A percentile compares a stretch with the other conserved stretches of the same genome.
Evolutionary conservation across 768 basidiomycete genomes (phyloP).

Genomic region (Amanita thiersii): DNA sequence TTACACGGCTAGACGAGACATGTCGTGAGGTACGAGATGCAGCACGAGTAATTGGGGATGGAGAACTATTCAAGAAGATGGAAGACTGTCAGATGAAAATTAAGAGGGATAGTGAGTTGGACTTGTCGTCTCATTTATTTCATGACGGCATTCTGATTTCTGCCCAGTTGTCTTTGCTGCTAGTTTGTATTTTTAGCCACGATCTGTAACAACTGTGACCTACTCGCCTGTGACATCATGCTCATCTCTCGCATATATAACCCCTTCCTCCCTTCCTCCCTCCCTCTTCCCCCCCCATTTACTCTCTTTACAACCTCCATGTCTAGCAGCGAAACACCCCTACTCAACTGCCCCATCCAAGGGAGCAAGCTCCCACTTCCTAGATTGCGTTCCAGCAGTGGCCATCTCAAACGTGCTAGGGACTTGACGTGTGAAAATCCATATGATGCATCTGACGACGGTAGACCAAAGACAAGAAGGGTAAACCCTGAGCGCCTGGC

Average conservation of each 20-base stretch:
- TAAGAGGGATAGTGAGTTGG: constrained; percentile 90
- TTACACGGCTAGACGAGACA: constrained; percentile 93
- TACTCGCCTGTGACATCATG: too few relatives aligned
- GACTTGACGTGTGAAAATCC: constrained; percentile 12
- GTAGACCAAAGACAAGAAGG: constrained; percentile 36
- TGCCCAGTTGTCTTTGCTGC: constrained; percentile 75
- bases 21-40: constrained; percentile 96
- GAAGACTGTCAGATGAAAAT: constrained; percentile 91
- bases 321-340: constrained; percentile 9
- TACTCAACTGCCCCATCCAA: neutral
- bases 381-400: constrained; percentile 4
- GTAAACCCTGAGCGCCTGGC: constrained; percentile 68
- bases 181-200: constrained; percentile 72
- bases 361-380: neutral
- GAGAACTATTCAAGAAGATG: constrained; percentile 95
- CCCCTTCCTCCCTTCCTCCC: neutral
- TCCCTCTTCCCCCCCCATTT: constrained; percentile 2
- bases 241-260: constrained; percentile 8
- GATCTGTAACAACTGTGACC: constrained; percentile 4
- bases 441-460: constrained; percentile 23
- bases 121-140: neutral
- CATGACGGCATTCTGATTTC: constrained; percentile 7
- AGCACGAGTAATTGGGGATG: constrained; percentile 94
- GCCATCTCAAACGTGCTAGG: constrained; percentile 2
- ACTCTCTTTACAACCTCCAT: constrained; percentile 2